Percentiles rank a stretch among this genome's conserved stretches.
phyloP scores from a whole-genome alignment of 495 filamentous ascomycete species.

The Penicillium parvum region DNA sequence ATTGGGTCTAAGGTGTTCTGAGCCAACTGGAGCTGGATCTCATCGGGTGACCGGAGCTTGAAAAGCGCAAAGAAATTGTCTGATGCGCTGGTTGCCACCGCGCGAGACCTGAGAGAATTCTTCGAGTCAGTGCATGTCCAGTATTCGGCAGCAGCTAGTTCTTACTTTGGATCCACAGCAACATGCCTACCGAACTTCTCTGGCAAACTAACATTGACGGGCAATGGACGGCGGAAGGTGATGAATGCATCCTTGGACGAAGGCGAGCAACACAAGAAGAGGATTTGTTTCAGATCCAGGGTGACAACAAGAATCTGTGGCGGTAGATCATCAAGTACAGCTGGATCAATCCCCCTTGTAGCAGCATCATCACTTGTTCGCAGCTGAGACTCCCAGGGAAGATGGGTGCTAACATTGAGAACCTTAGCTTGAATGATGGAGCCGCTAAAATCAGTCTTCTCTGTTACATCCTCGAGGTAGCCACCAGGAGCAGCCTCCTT shows the following conservation, averaged over 20 bases:
- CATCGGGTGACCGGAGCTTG: constrained; percentile 25
- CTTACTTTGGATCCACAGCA: constrained; percentile 73
- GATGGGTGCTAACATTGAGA: constrained; percentile 30
- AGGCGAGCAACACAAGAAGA: constrained; percentile 63
- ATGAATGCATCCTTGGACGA: constrained; percentile 51
- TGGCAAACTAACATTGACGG: constrained; percentile 48
- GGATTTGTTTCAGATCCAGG: constrained; percentile 61
- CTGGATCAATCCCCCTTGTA: not conserved
- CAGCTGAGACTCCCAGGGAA: constrained; percentile 33
- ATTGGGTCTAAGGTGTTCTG: constrained; percentile 33
- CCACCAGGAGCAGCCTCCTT: constrained; percentile 55
- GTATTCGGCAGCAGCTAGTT: not conserved
- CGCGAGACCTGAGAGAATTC: constrained; percentile 49
- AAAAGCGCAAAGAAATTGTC: constrained; percentile 58
- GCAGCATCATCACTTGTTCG: constrained; percentile 8
- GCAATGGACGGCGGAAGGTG: constrained; percentile 53
- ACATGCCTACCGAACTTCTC: constrained; percentile 69
- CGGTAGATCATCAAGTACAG: constrained; percentile 43
- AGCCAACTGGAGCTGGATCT: constrained; percentile 34
- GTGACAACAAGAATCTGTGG: constrained; percentile 74
- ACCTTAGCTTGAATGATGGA: constrained; percentile 47
- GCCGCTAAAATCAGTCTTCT: constrained; percentile 71
- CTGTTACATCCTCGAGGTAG: constrained; percentile 63
- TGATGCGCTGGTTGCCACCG: constrained; percentile 60
- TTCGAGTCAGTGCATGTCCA: constrained; percentile 9